phyloP scores from a whole-genome alignment of 2,329 filamentous ascomycete species.

The Arthrobotrys iridis region DNA sequence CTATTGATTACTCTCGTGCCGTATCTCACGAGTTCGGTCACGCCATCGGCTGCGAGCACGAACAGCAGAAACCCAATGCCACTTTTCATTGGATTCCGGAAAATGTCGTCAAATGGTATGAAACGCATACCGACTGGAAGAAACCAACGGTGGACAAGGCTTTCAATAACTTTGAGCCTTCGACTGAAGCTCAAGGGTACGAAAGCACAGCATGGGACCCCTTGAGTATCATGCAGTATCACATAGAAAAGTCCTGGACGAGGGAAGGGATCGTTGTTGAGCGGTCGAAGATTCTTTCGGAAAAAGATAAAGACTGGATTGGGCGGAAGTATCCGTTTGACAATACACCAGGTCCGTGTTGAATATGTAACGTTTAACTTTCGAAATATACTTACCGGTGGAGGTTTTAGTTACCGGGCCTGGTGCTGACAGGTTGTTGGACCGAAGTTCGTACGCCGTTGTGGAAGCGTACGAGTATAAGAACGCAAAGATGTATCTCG shows the following conservation, averaged over 20 bases:
- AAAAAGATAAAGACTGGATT: constrained; percentile 18
- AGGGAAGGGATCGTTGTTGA: not conserved
- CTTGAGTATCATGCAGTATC: constrained; percentile 27
- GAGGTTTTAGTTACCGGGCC: not conserved
- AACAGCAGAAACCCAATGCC: constrained; percentile 57
- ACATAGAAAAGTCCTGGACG: not conserved
- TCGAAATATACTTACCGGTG: not conserved
- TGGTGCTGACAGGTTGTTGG: not conserved
- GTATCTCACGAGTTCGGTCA: constrained; percentile 59
- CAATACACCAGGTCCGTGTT: not conserved
- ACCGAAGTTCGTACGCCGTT: constrained; percentile 9
- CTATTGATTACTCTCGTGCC: constrained; percentile 53
- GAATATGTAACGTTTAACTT: no score
- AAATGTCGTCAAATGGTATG: constrained; percentile 54
- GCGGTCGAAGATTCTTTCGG: not conserved
- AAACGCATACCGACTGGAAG: not conserved
- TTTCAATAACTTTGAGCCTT: constrained; percentile 4
- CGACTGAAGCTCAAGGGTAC: not conserved
- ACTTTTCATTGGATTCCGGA: constrained; percentile 58
- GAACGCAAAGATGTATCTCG: constrained; percentile 32
- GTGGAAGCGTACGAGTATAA: constrained; percentile 26
- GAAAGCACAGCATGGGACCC: constrained; percentile 13
- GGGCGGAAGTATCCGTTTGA: constrained; percentile 21
- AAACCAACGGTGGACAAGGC: not conserved
- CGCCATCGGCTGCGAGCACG: constrained; percentile 58